phyloP scores from a whole-genome alignment of 2,329 filamentous ascomycete species.

The Diaporthe sp. region DNA sequence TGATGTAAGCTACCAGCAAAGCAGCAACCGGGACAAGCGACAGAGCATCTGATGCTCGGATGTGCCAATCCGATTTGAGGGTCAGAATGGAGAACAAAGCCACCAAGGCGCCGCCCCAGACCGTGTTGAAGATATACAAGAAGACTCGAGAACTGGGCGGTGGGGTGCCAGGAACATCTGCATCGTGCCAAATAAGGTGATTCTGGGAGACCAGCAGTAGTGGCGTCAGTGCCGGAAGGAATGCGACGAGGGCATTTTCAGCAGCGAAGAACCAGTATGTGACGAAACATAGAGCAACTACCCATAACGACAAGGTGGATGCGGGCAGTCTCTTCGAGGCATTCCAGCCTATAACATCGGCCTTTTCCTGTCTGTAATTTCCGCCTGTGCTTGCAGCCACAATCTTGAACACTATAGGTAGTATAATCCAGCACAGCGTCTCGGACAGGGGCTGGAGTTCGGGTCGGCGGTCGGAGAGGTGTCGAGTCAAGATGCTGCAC shows the following conservation, averaged over 20 bases:
- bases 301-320: constrained; percentile 36
- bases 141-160: neutral
- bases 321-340: neutral
- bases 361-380: constrained; percentile 3
- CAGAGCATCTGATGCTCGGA: constrained; percentile 42
- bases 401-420: constrained; percentile 45
- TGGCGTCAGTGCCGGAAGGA: constrained; percentile 50
- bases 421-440: constrained; percentile 49
- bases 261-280: constrained; percentile 44
- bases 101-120: constrained; percentile 44
- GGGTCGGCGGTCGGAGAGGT: constrained; percentile 41
- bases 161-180: neutral
- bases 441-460: constrained; percentile 50
- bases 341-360: neutral
- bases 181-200: constrained; percentile 36
- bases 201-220: constrained; percentile 47
- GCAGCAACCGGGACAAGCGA: constrained; percentile 48
- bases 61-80: constrained; percentile 45
- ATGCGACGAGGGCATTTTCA: constrained; percentile 40
- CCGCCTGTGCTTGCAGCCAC: constrained; percentile 22
- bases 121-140: constrained; percentile 36
- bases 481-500: constrained; percentile 45
- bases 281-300: constrained; percentile 42
- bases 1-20: constrained; percentile 49
- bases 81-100: constrained; percentile 45